Percentiles rank a stretch among this genome's conserved stretches.
These are phyloP conservation scores for Albugo candida DNA, from an alignment of 352 stramenopile genomes.

Conservation along the genomic window DNA sequence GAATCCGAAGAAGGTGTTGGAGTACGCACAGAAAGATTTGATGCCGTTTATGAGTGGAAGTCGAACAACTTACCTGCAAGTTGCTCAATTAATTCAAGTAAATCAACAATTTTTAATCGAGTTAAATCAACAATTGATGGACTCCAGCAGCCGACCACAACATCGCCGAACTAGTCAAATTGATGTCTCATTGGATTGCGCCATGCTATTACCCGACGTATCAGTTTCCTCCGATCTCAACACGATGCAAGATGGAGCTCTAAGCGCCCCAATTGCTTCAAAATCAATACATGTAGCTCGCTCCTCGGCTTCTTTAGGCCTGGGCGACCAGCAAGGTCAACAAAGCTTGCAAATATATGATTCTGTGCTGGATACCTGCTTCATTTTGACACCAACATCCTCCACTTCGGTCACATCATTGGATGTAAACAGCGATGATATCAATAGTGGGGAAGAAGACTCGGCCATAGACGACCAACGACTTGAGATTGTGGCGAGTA, in stretches of 20 bases:
- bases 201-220: constrained; percentile 68
- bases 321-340: neutral
- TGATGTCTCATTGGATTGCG: constrained; percentile 41
- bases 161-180: constrained; percentile 55
- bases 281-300: too few relatives aligned
- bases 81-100: constrained; percentile 50
- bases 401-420: neutral
- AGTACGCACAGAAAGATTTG: constrained; percentile 57
- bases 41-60: constrained; percentile 28
- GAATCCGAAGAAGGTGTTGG: constrained; percentile 36
- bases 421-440: constrained; percentile 2
- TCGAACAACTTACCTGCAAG: constrained; percentile 23
- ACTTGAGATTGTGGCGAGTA: constrained; percentile 1
- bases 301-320: too few relatives aligned
- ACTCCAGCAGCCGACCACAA: constrained; percentile 25
- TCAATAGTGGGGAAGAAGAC: constrained; percentile 12
- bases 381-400: neutral
- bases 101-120: constrained; percentile 28
- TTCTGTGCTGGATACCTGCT: too few relatives aligned
- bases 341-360: neutral
- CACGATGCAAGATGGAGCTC: constrained; percentile 3
- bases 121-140: constrained; percentile 43
- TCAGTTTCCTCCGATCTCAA: constrained; percentile 33
- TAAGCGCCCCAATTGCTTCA: neutral
- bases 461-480: constrained; percentile 1